Conservation (phyloP, 2,329 filamentous ascomycete genomes). For the Claviceps spartinae region DNA sequence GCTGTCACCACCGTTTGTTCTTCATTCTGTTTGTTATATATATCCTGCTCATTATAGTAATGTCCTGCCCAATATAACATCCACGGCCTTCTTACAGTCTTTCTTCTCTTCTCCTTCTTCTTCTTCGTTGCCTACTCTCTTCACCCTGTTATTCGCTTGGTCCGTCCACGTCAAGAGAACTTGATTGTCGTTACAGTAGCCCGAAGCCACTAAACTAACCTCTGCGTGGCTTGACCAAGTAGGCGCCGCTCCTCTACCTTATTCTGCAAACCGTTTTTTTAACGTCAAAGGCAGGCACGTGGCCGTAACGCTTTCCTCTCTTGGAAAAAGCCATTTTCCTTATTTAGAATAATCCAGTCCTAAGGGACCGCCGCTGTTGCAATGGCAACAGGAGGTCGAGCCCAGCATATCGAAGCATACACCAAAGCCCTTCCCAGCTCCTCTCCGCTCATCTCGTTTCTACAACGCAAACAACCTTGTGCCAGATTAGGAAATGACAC, state of each 20-base stretch:
- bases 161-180: not conserved
- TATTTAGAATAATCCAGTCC: too few species aligned
- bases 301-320: too few species aligned
- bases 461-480: constrained; percentile 35
- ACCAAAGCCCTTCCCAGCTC: constrained; percentile 10
- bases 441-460: constrained; percentile 25
- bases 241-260: too few species aligned
- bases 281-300: too few species aligned
- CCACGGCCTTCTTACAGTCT: not conserved
- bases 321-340: too few species aligned
- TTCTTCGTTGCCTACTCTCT: not conserved
- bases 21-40: not conserved
- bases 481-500: constrained; percentile 20
- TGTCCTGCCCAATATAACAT: too few species aligned
- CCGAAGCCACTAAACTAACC: too few species aligned
- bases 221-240: too few species aligned
- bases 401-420: constrained; percentile 2
- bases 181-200: not conserved
- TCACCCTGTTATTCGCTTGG: not conserved
- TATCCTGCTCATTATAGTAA: not conserved
- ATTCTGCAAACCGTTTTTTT: too few species aligned
- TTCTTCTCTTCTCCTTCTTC: not conserved
- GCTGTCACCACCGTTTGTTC: not conserved
- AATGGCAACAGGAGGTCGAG: constrained; percentile 10
- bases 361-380: constrained; percentile 1